A percentile compares a stretch with the other conserved stretches of the same genome.
Evolutionary conservation across 106 monocot genomes (phyloP).

Genomic region (Acorus calamus): DNA sequence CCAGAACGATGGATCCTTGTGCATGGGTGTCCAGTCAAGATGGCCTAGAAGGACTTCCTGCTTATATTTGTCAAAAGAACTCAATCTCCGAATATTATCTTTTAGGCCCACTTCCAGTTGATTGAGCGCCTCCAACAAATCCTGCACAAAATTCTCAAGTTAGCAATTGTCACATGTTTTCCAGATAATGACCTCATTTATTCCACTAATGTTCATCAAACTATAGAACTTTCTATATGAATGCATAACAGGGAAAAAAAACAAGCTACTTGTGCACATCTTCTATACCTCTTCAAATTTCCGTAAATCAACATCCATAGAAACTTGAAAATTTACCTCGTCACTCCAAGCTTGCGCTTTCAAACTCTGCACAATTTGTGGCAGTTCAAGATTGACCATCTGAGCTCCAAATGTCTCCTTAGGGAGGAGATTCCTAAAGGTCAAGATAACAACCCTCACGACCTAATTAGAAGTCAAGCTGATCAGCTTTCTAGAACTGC

Average conservation of each 20-base stretch:
- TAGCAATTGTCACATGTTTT: not conserved
- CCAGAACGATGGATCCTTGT: constrained; percentile 94
- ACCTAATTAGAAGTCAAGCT: constrained; percentile 32
- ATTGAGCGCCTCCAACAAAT: constrained; percentile 78
- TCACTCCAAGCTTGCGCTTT: constrained; percentile 97
- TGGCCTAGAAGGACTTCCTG: constrained; percentile 94
- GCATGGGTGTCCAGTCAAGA: constrained; percentile 98
- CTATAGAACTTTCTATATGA: too few relatives aligned
- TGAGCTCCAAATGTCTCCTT: constrained; percentile 81
- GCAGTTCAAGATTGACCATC: constrained; percentile 91
- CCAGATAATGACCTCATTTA: too few relatives aligned
- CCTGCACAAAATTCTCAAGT: constrained; percentile 25
- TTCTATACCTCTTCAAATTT: too few relatives aligned
- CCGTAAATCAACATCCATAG: too few relatives aligned
- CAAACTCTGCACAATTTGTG: constrained; percentile 76
- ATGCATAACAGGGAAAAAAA: too few relatives aligned
- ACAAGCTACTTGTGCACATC: too few relatives aligned
- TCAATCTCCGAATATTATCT: constrained; percentile 70
- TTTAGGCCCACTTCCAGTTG: constrained; percentile 77
- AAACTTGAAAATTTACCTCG: constrained; percentile 49
- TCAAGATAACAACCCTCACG: constrained; percentile 86
- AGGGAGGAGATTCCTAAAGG: constrained; percentile 71
- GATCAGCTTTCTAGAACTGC: not conserved
- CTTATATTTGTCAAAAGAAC: constrained; percentile 98
- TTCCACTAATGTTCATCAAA: too few relatives aligned